A percentile compares a stretch with the other conserved stretches of the same genome.
phyloP scores from a whole-genome alignment of 192 early-diverging fungal genomes.

The Backusella circina region DNA sequence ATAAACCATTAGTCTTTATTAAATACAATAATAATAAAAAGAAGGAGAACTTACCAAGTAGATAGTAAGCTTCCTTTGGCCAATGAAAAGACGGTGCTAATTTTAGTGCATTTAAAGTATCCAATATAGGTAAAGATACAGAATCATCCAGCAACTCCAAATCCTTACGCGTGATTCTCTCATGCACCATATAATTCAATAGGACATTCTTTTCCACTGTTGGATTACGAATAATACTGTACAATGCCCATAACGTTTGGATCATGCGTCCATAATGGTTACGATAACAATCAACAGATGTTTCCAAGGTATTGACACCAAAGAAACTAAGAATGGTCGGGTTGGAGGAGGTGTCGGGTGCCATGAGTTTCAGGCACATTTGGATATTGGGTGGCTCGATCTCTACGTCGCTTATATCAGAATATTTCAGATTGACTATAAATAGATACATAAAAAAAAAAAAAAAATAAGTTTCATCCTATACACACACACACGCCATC shows the following conservation, averaged over 20 bases:
- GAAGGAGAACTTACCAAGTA: not conserved
- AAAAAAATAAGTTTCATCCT: not conserved
- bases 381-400: constrained; percentile 8
- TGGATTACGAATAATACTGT: not conserved
- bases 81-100: not conserved
- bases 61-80: not conserved
- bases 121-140: not conserved
- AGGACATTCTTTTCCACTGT: not conserved
- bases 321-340: constrained; percentile 6
- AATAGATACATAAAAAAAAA: not conserved
- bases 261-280: not conserved
- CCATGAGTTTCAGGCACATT: not conserved
- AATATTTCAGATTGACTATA: not conserved
- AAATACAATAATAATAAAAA: not conserved
- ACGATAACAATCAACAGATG: not conserved
- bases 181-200: not conserved
- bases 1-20: not conserved
- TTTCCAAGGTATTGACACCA: not conserved
- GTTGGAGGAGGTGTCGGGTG: not conserved
- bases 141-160: not conserved
- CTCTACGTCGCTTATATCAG: not conserved
- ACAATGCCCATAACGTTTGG: not conserved
- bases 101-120: not conserved
- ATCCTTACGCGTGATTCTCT: not conserved
- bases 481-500: no score